Percentiles rank a stretch among this genome's conserved stretches.
Evolutionary conservation across 768 basidiomycete genomes (phyloP).

Genomic region (Zangia roseola): DNA sequence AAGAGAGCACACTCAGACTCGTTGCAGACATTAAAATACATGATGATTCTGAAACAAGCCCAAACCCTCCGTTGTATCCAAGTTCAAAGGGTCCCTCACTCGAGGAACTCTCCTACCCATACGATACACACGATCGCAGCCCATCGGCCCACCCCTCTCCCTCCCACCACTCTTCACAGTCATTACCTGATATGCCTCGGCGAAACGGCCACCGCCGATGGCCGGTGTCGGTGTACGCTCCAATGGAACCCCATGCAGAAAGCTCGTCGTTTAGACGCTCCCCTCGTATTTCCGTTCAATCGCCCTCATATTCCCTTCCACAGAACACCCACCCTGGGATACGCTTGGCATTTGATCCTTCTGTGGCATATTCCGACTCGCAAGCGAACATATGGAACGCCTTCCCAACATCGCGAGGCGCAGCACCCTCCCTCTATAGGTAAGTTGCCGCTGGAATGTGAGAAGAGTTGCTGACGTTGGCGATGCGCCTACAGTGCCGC

Average conservation of each 20-base stretch:
- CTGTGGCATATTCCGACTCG: constrained; percentile 43
- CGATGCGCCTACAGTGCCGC: constrained; percentile 40
- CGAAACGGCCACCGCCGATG: constrained; percentile 7
- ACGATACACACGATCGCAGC: constrained; percentile 15
- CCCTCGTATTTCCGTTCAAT: constrained; percentile 11
- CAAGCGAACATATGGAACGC: constrained; percentile 6
- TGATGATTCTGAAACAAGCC: constrained; percentile 4
- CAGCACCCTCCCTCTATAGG: constrained; percentile 56
- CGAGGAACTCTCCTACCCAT: constrained; percentile 37
- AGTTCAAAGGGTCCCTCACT: constrained; percentile 39
- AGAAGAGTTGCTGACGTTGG: neutral
- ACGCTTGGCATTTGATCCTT: constrained; percentile 43
- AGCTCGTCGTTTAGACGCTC: constrained; percentile 21
- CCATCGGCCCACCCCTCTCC: constrained; percentile 22
- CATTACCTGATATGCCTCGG: constrained; percentile 22
- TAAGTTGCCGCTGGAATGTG: constrained; percentile 24
- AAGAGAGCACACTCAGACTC: neutral
- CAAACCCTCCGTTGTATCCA: constrained; percentile 22
- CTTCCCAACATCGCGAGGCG: constrained; percentile 10
- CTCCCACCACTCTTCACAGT: constrained; percentile 21
- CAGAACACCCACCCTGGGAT: constrained; percentile 6
- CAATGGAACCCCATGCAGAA: constrained; percentile 9
- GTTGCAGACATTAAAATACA: constrained; percentile 7
- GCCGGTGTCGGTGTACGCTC: constrained; percentile 1
- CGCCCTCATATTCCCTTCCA: neutral